Evolutionary conservation across 805 yeast genomes (phyloP), one percentile per base, ranked within the genome.

Genomic region (Ogataea henricii): DNA sequence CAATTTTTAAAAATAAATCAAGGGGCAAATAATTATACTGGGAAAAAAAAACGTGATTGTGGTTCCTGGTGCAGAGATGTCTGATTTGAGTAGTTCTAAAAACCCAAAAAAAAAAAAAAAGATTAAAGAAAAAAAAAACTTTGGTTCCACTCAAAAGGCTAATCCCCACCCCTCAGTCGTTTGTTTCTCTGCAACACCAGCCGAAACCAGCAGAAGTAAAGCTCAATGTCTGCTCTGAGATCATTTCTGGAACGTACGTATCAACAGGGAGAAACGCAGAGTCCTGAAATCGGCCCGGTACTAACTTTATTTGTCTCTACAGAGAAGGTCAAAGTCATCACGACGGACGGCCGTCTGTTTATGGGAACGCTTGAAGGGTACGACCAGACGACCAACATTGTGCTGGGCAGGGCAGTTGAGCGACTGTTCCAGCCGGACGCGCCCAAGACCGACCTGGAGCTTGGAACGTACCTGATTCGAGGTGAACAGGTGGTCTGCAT

Each of bases 351-450:
- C 9, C 67, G 79, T 41, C 69, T 75, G 44, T 70, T 77, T 36
- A 59, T 71, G 32, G 84, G 81, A 4, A 67, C 57, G 17, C 57
- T 79, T 14, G 76, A 73, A 54, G 89, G 91, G 6, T 85, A 71
- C 56, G 92, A 86, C 62, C 79, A 81, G 52, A 71, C 79, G 38
- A 78, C 87, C 20, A 86, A 86, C 58, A 58, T 86, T 29, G 69
- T 85, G 33, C 64, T 85, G 34, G 66, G 79, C 2, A 65, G 72
- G 34, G 74, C 85, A 14, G 62, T 68, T 17, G 87, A 83, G 58
- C 64, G 84, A 40, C 60, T 80, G 14, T 70, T 82, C 37, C 71
- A 70, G 43, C 60, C 61, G 0, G 73, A 70, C n/a, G 66, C 61
- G n/a, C 65, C 65, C 4, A 67, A 67, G 8, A 63, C 61, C 40